These are phyloP conservation scores for Boletus semigastroideus DNA, from an alignment of 1,284 basidiomycete genomes.

Conservation along the genomic window DNA sequence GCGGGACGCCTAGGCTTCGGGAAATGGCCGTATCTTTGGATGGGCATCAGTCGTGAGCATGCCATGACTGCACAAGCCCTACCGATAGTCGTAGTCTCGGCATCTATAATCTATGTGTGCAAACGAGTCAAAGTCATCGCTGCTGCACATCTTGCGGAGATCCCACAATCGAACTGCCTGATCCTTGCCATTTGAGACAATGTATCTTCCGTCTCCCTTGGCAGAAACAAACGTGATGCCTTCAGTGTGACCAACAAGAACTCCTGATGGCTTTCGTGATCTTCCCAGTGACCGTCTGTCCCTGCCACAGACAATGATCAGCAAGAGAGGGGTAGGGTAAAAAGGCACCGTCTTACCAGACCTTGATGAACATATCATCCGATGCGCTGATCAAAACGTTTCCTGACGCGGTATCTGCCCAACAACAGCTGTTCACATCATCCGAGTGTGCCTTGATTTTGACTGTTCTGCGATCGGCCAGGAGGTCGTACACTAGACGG, in stretches of 20 bases:
- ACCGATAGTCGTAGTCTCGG: conserved; percentile 80
- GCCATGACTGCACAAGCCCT: conserved; percentile 17
- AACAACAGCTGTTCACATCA: conserved; percentile 96
- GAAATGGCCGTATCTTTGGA: conserved; percentile 60
- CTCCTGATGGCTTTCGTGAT: conserved; percentile 84
- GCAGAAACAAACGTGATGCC: conserved; percentile 89
- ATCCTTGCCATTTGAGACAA: conserved; percentile 98
- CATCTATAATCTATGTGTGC: conserved; percentile 58
- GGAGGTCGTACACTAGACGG: conserved; percentile 81
- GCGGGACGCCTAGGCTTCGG: conserved; percentile 64
- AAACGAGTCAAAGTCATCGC: conserved; percentile 64
- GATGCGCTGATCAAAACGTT: conserved; percentile 94
- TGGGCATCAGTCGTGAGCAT: conserved; percentile 6
- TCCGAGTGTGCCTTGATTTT: conserved; percentile 83
- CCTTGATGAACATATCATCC: conserved; percentile 92
- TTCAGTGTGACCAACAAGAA: conserved; percentile 93
- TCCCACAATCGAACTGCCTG: conserved; percentile 94
- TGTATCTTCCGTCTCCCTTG: conserved; percentile 90
- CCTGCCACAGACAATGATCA: conserved; percentile 45
- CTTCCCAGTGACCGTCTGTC: conserved; percentile 87
- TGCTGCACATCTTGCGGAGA: conserved; percentile 86
- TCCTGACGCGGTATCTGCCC: conserved; percentile 89
- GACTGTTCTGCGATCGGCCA: conserved; percentile 76
- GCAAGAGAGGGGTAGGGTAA: background rate
- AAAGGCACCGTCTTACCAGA: conserved; percentile 63